phyloP scores from a whole-genome alignment of 129 eudicot species.

The Ambrosia artemisiifolia region DNA sequence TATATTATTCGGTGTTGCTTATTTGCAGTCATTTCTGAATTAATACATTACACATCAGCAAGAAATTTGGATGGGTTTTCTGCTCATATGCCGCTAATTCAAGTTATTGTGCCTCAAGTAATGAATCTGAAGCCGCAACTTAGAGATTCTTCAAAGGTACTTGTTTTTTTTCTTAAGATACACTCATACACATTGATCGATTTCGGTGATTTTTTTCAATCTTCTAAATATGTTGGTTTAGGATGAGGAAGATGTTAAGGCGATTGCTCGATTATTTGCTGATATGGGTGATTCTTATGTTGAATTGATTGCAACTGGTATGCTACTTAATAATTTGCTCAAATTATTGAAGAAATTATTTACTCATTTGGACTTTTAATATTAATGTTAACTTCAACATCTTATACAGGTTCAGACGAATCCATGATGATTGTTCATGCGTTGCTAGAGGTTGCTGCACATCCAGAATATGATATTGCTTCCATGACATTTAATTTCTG shows the following conservation, averaged over 20 bases:
- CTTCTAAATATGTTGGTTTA: conserved; percentile 16
- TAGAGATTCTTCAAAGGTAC: conserved; percentile 92
- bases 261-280: conserved; percentile 93
- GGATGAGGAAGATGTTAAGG: conserved; percentile 99
- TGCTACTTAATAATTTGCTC: conserved; percentile 11
- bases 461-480: conserved; percentile 97
- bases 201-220: not conserved
- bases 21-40: conserved; percentile 86
- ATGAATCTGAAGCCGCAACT: conserved; percentile 91
- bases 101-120: conserved; percentile 86
- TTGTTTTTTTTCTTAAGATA: conserved; percentile 1
- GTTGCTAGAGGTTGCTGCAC: conserved; percentile 90
- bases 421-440: conserved; percentile 98
- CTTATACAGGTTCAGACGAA: conserved; percentile 83
- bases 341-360: not conserved
- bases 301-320: conserved; percentile 97
- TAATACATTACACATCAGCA: conserved; percentile 91
- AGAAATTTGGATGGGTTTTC: conserved; percentile 62
- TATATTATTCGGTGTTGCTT: conserved; percentile 15
- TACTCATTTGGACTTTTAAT: not conserved
- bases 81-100: conserved; percentile 87
- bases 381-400: not conserved
- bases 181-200: not conserved
- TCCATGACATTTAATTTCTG: conserved; percentile 99
- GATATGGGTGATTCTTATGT: conserved; percentile 99